Conservation (phyloP, 768 basidiomycete species). For the Boletus tomentosulus region DNA sequence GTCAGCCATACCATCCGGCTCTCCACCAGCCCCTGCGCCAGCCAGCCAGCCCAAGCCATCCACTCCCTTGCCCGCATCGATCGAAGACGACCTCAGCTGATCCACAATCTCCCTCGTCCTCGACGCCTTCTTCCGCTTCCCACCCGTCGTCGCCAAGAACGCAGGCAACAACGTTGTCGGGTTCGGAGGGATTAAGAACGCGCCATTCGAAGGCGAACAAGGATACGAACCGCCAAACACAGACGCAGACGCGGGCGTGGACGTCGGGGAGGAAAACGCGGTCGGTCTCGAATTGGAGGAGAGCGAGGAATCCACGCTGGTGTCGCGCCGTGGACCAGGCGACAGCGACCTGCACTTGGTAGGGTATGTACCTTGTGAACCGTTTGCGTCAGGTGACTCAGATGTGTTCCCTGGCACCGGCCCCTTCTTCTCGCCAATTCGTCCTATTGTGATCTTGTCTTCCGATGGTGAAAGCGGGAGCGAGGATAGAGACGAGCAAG, state of each 20-base stretch:
- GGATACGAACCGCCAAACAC: constrained; percentile 7
- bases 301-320: constrained; percentile 3
- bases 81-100: constrained; percentile 23
- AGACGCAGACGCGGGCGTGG: constrained; percentile 7
- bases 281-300: constrained; percentile 9
- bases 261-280: constrained; percentile 8
- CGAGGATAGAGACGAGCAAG: constrained; percentile 17
- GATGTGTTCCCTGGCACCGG: not conserved
- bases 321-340: constrained; percentile 5
- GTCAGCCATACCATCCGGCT: constrained; percentile 5
- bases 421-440: constrained; percentile 1
- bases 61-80: constrained; percentile 18
- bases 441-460: not conserved
- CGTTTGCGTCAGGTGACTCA: not conserved
- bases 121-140: constrained; percentile 24
- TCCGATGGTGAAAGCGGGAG: constrained; percentile 14
- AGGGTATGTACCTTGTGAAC: not conserved
- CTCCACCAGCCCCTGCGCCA: constrained; percentile 1
- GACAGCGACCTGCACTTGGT: constrained; percentile 16
- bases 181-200: constrained; percentile 1
- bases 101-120: constrained; percentile 30
- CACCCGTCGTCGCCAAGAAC: constrained; percentile 16
- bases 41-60: constrained; percentile 16
- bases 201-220: constrained; percentile 2
- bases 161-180: constrained; percentile 21